A percentile compares a stretch with the other conserved stretches of the same genome.
Conservation (phyloP, 1,139 yeast species). For the Candida smagusa region DNA sequence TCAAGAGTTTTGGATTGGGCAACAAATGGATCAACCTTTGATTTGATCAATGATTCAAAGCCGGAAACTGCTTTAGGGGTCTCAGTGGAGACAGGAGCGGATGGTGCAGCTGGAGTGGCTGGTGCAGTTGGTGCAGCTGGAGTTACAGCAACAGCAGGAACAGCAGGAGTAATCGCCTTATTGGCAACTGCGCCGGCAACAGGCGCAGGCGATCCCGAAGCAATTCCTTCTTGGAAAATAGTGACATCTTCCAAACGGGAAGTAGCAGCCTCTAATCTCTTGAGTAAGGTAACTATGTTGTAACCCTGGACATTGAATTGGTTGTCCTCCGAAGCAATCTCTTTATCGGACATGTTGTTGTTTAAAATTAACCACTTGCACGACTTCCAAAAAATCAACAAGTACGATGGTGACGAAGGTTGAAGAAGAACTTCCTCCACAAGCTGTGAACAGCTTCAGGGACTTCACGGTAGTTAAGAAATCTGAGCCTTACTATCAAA, state of each 20-base stretch:
- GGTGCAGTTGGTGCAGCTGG: slow-evolving; percentile 13
- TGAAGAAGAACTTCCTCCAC: slow-evolving; percentile 42
- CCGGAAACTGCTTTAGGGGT: slow-evolving; percentile 46
- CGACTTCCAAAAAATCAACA: neutral
- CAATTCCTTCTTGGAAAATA: slow-evolving; percentile 62
- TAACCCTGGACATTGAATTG: slow-evolving; percentile 71
- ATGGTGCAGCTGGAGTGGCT: slow-evolving; percentile 10
- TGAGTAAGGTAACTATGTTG: slow-evolving; percentile 76
- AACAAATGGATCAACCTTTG: slow-evolving; percentile 58
- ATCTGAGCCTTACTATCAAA: slow-evolving; percentile 51
- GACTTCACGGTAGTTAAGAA: slow-evolving; percentile 38
- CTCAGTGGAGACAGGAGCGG: slow-evolving; percentile 13
- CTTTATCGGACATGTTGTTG: slow-evolving; percentile 11
- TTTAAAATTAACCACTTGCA: neutral
- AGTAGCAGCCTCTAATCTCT: slow-evolving; percentile 89
- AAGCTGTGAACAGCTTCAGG: slow-evolving; percentile 46
- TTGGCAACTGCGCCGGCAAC: slow-evolving; percentile 10
- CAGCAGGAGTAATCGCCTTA: slow-evolving; percentile 6
- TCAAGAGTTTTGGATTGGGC: slow-evolving; percentile 58
- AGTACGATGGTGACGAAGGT: slow-evolving; percentile 16
- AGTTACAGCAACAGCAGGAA: slow-evolving; percentile 8
- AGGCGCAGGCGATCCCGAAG: slow-evolving; percentile 10
- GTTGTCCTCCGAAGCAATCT: slow-evolving; percentile 41
- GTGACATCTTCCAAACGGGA: slow-evolving; percentile 89
- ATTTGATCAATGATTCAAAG: slow-evolving; percentile 54